Evolutionary conservation across 2,329 filamentous ascomycete genomes (phyloP), one percentile per base, ranked within the genome.

Genomic region (Penicillium vulpinum): DNA sequence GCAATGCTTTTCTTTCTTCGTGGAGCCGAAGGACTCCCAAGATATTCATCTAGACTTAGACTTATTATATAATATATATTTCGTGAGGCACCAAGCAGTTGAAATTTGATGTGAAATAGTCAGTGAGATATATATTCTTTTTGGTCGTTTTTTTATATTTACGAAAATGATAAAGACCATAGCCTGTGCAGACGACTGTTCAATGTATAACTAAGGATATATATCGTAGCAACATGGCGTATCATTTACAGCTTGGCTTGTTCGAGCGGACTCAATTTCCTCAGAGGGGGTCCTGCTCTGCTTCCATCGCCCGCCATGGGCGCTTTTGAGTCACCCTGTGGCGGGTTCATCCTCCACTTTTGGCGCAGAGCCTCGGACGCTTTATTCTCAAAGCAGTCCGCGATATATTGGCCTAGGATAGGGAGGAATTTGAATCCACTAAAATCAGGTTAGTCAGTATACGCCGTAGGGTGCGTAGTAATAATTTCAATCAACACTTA

Each of bases 361-460:
- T 81, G 79, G 31, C 75, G 77, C 62, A 91, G 83, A 55, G 82
- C 81, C 9, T 77, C 70, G 62, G 29, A 79, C 73, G 69, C 69
- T 21, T 67, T 70, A 11, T 71, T 69, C 56, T 80, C 69, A 55
- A 88, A 75, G 57, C 81, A 81, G 62, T 87, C 85, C 2, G 80
- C 80, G 36, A 88, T 78, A 68, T 83, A 84, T 36, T 85, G 81
- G 8, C 87, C 87, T 15, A 89, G 73, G 8, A 89, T 80, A 0
- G 87, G 87, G 54, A 89, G 71, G 70, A 89, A 89, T 73, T 89
- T 89, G 78, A 86, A 67, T 9, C 60, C 64, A 58, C 64, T 67
- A 28, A 8, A 3, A n/a, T 9, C 1, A 11, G 0, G 31, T 61
- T 38, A 57, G 41, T 64, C 38, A 59, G 59, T 38, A 15, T 43